phyloP scores from a whole-genome alignment of 495 filamentous ascomycete genomes.

The Parmelia sp. region DNA sequence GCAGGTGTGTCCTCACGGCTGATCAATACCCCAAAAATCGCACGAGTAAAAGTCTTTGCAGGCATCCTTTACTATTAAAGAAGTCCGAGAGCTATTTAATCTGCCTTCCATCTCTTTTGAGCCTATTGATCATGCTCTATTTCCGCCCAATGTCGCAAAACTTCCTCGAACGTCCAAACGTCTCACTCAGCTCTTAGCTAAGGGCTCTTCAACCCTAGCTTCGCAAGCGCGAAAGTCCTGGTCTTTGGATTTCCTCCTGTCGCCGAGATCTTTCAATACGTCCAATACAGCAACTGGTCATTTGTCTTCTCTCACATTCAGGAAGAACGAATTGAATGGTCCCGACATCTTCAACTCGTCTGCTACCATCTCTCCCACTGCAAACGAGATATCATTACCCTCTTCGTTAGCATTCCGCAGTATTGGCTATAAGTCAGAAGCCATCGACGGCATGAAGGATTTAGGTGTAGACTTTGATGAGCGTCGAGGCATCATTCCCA shows the following conservation, averaged over 20 bases:
- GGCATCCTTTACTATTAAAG: constrained; percentile 92
- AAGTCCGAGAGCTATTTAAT: constrained; percentile 77
- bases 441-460: constrained; percentile 68
- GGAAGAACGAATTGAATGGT: constrained; percentile 50
- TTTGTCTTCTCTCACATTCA: constrained; percentile 59
- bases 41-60: constrained; percentile 30
- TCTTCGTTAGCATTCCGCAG: constrained; percentile 76
- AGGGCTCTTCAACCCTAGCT: constrained; percentile 54
- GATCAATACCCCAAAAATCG: neutral
- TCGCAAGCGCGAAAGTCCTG: constrained; percentile 56
- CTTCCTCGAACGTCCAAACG: constrained; percentile 70
- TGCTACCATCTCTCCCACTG: constrained; percentile 40
- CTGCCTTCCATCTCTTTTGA: constrained; percentile 68
- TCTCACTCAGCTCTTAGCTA: constrained; percentile 70
- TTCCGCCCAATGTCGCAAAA: constrained; percentile 52
- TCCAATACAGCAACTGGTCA: constrained; percentile 37
- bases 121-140: constrained; percentile 54
- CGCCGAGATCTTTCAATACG: constrained; percentile 62
- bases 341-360: constrained; percentile 41
- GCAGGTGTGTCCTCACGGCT: constrained; percentile 48
- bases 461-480: constrained; percentile 74
- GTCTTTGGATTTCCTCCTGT: constrained; percentile 76
- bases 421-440: constrained; percentile 81
- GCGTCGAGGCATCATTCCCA: constrained; percentile 67
- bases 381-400: constrained; percentile 49